Conservation (phyloP, 306 rosid genomes). For the Adenanthera pavonina region DNA sequence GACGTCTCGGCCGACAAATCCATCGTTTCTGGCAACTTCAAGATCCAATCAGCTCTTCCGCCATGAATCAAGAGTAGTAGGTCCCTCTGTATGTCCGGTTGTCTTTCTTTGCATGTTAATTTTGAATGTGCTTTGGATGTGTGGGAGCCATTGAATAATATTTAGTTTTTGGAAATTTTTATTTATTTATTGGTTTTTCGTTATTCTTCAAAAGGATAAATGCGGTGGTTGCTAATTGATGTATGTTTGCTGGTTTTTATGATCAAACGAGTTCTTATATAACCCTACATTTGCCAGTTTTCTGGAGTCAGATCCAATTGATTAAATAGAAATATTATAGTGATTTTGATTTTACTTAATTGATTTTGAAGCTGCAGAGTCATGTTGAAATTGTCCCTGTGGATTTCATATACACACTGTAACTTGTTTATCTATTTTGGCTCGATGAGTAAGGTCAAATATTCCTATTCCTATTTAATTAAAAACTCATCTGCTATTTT, state of each 20-base stretch:
- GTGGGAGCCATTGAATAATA: not conserved
- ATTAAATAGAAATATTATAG: not conserved
- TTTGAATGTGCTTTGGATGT: not conserved
- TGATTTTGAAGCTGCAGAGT: slow-evolving; percentile 17
- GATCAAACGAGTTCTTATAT: slow-evolving; percentile 7
- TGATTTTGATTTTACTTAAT: not conserved
- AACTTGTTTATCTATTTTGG: not conserved
- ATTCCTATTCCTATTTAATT: slow-evolving; percentile 13
- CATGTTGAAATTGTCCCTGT: slow-evolving; percentile 4
- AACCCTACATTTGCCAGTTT: slow-evolving; percentile 50
- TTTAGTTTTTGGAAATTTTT: slow-evolving; percentile 3
- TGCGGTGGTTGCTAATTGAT: slow-evolving; percentile 26
- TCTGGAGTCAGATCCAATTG: not conserved
- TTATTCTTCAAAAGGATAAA: not conserved
- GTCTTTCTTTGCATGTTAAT: not conserved
- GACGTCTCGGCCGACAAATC: not conserved
- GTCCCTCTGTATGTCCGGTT: slow-evolving; percentile 14
- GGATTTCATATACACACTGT: slow-evolving; percentile 16
- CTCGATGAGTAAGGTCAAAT: not conserved
- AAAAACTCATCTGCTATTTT: not conserved
- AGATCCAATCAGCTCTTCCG: slow-evolving; percentile 1
- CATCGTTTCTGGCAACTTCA: slow-evolving; percentile 32
- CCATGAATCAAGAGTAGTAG: slow-evolving; percentile 57
- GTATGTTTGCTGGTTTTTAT: not conserved
- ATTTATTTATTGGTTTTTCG: not conserved